Base-by-base conservation (phyloP, 2,329 filamentous ascomycete genomes). In the Aspergillus aculeatus region DNA sequence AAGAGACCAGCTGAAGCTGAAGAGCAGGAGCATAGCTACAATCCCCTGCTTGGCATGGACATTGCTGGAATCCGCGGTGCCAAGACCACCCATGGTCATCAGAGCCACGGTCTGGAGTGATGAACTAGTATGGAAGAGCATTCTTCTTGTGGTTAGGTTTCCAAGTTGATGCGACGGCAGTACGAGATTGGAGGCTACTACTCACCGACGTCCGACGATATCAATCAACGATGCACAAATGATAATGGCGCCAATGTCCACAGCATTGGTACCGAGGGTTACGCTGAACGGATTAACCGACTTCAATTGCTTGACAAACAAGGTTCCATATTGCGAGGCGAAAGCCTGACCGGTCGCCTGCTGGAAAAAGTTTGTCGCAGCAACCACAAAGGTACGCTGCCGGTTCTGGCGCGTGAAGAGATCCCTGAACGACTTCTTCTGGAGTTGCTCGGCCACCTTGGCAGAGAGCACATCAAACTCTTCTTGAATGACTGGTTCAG, bases 211-310 rank as follows among this genome's bases (percentile, higher is more conserved):
- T 6, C 51, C 51, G 3, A 54, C 35, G 1, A 26, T 5, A 54
- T 54, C 51, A 47, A 32, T 54, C 4, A 54, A 6, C 1, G 11
- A 32, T 11, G 51, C 44, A 21, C 32, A 54, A 4, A 54, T 54
- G 2, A 54, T 29, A 23, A 54, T 19, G 4, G 51, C 51, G 1
- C 31, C 31, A 24, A 54, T 54, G 31, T 54, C 51, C 7, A 26
- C 23, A 10, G 51, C 51, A 7, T 54, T 54, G 4, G 51, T 54
- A 1, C 51, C 51, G 16, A 54, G 2, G 3, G 51, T 54, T 3
- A 54, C 32, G 32, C 51, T 54, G 31, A 56, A 56, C 29, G 54
- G 23, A 29, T 56, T 56, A 2, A 56, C 47, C 29, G 54, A 56
- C 14, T 56, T 56, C 31, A 56, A n/a, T 19, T 48, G 16, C 23